These are phyloP conservation scores for Monilinia polystroma DNA, from an alignment of 2,329 filamentous ascomycete genomes.

Conservation along the genomic window DNA sequence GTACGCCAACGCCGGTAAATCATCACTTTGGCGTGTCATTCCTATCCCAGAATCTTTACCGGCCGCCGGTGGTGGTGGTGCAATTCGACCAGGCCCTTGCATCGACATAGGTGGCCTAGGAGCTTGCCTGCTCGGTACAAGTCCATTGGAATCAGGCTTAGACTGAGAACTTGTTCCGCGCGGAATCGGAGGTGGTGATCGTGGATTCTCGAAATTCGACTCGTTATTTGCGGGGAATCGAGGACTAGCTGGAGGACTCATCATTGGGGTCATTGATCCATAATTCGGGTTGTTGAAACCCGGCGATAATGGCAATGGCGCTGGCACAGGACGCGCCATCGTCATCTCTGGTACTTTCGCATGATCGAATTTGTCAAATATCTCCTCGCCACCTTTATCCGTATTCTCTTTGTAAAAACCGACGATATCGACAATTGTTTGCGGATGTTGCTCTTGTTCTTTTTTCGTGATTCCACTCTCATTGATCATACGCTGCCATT, in stretches of 20 bases:
- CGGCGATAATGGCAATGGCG: slow-evolving; percentile 34
- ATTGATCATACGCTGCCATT: slow-evolving; percentile 95
- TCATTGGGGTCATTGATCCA: slow-evolving; percentile 49
- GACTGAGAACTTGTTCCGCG: slow-evolving; percentile 43
- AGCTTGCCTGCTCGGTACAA: slow-evolving; percentile 80
- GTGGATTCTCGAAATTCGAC: slow-evolving; percentile 95
- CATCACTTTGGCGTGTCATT: slow-evolving; percentile 58
- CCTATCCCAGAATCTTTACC: slow-evolving; percentile 64
- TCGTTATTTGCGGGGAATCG: slow-evolving; percentile 86
- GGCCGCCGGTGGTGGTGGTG: slow-evolving; percentile 55
- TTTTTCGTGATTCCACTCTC: slow-evolving; percentile 96
- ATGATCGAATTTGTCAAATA: slow-evolving; percentile 95
- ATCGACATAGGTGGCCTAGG: slow-evolving; percentile 81
- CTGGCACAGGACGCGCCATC: slow-evolving; percentile 39
- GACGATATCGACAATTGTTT: slow-evolving; percentile 93
- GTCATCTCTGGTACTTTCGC: slow-evolving; percentile 61
- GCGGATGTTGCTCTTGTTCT: slow-evolving; percentile 91
- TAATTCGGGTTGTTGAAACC: slow-evolving; percentile 56
- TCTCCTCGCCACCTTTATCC: slow-evolving; percentile 70
- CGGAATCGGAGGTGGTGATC: slow-evolving; percentile 88
- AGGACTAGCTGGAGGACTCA: slow-evolving; percentile 76
- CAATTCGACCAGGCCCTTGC: slow-evolving; percentile 60
- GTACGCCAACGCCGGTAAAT: slow-evolving; percentile 45
- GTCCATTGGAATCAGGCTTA: slow-evolving; percentile 53
- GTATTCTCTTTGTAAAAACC: slow-evolving; percentile 96